phyloP scores from a whole-genome alignment of 257 asterid species.

The Primulina huaijiensis region DNA sequence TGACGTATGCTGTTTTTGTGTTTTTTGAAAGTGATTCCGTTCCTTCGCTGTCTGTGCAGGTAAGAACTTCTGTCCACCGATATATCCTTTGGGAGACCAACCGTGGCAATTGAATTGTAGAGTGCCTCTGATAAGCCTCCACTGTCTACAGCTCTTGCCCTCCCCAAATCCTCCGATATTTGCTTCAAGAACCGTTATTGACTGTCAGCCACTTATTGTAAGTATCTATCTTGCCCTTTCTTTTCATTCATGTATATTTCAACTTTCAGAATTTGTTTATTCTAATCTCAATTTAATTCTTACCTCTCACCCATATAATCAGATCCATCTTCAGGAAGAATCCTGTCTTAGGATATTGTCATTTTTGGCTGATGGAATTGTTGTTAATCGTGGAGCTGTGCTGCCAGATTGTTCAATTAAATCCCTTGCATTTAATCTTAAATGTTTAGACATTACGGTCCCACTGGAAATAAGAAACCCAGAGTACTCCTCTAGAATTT shows the following conservation, averaged over 20 bases:
- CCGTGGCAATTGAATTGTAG: slow-evolving; percentile 54
- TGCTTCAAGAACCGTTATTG: slow-evolving; percentile 78
- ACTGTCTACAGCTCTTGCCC: slow-evolving; percentile 81
- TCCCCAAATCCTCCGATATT: slow-evolving; percentile 82
- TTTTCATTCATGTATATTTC: slow-evolving; percentile 8
- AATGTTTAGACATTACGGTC: slow-evolving; percentile 68
- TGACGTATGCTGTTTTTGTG: slow-evolving; percentile 20
- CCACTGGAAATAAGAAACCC: slow-evolving; percentile 57
- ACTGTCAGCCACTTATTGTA: slow-evolving; percentile 91
- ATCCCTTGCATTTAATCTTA: slow-evolving; percentile 53
- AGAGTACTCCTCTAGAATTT: slow-evolving; percentile 34
- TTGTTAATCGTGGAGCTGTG: slow-evolving; percentile 59
- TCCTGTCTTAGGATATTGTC: slow-evolving; percentile 93
- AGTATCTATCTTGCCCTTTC: slow-evolving; percentile 19
- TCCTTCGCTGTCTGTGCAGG: slow-evolving; percentile 44
- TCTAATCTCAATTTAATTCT: slow-evolving; percentile 21
- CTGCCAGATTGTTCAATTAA: slow-evolving; percentile 73
- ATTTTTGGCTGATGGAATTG: slow-evolving; percentile 89
- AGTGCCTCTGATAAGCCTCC: slow-evolving; percentile 69
- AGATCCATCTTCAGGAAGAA: slow-evolving; percentile 97
- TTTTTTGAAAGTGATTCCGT: slow-evolving; percentile 23
- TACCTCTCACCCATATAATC: slow-evolving; percentile 33
- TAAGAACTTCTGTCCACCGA: slow-evolving; percentile 78
- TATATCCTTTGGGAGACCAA: slow-evolving; percentile 84
- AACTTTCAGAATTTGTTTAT: background rate